Evolutionary conservation across 306 rosid species (phyloP), one percentile per base, ranked within the genome.

Genomic region (Elaeagnus macrophylla): DNA sequence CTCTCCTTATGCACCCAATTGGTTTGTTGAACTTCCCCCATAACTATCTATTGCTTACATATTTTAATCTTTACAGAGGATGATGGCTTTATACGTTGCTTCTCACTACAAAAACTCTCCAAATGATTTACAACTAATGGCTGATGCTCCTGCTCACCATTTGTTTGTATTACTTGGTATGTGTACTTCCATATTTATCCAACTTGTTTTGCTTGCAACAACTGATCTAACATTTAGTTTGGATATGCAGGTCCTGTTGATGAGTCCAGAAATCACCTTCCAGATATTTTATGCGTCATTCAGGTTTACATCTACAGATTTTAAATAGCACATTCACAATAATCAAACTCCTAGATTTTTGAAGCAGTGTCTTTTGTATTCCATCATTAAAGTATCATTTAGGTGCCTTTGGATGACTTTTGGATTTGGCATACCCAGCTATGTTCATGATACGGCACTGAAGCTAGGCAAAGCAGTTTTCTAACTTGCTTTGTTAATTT

Each of bases 101-200:
- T 87, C 97, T 39, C 96, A 87, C 77, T 91, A 91, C 89, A 91
- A 86, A 72, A 91, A 86, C 79, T 86, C 97, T 67, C 97, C 97
- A 25, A 91, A 91, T 66, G 97, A 91, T 78, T 74, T 91, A 58
- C 97, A 91, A 73, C 71, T 91, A 63, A 84, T 91, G 85, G 97
- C 96, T 4, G 95, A 91, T 72, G 97, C 97, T 61, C 97, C 97
- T 48, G 99, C 96, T 7, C 96, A 91, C 72, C 96, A 87, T 83
- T 75, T 91, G 62, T 91, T 91, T 66, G 96, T 91, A 41, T 66
- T 91, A 58, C 96, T 91, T 71, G 99, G 99, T 91, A 86, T 70
- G 46, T 10, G 58, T 17, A 56, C 18, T 66, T 76, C 66, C 52
- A 48, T 55, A 56, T 25, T 25, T 25, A 5, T 25, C 45, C 9